Base-by-base conservation (phyloP, 177 flowering plant species). In the Vitis hybrid region DNA sequence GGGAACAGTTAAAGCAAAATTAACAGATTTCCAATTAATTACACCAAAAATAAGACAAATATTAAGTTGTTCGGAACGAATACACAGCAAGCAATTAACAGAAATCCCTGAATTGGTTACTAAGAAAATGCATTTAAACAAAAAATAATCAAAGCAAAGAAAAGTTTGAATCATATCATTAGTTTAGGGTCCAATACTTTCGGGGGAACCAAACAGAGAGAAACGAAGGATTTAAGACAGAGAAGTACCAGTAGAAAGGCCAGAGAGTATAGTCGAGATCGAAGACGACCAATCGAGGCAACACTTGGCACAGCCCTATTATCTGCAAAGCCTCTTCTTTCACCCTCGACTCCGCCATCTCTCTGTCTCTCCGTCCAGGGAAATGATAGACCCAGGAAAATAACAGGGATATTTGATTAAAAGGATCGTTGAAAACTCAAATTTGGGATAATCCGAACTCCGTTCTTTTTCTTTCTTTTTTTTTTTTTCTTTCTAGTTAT, bases 251-350 rank as follows among this genome's bases (percentile, higher is more conserved):
- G 80, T 90, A 95, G 78, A 91, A 95, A 68, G 99, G 98, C 98
- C 99, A 95, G 82, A 95, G 91, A 76, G 98, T 93, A 83, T 95
- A 93, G 76, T 95, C 99, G 70, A 95, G 98, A 85, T 95, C 98
- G 83, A 95, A 95, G 83, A 95, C 94, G 61, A 95, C 98, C 66
- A 95, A 74, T 29, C 87, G 86, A 71, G 97, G 98, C 9, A 95
- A 84, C 8, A 86, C 78, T 79, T 85, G 87, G 57, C 86, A 89
- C 63, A 85, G 59, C 45, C 97, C 95, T 13, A 95, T 72, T 45
- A 90, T 84, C 80, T 88, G 87, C 81, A 88, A 45, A 2, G 99
- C 99, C 55, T 91, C 98, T 13, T 81, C 81, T 76, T 89, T 90
- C 79, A 88, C 95, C 79, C 73, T 85, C 76, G 86, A 88, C 60